These are phyloP conservation scores for Hyphopichia homilentoma DNA, from an alignment of 805 yeast genomes.

Conservation along the genomic window DNA sequence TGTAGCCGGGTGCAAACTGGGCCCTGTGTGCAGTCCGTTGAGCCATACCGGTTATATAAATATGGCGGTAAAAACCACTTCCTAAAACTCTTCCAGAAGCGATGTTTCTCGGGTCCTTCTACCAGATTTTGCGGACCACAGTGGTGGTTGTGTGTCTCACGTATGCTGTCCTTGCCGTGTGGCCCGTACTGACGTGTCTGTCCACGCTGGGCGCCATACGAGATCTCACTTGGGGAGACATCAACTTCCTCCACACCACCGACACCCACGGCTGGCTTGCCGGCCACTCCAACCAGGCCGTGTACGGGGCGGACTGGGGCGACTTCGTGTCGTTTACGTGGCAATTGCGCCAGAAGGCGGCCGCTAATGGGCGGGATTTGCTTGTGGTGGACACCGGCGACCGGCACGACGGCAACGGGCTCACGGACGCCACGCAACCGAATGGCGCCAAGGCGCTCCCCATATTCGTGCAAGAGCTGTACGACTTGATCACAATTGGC, in stretches of 20 bases:
- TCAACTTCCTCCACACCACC: conserved; percentile 90
- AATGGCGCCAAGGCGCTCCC: conserved; percentile 63
- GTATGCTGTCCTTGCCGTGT: too few species aligned
- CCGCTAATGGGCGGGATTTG: conserved; percentile 52
- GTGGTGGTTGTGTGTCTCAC: too few species aligned
- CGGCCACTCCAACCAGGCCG: conserved; percentile 78
- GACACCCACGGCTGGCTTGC: conserved; percentile 98
- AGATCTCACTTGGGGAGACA: conserved; percentile 60
- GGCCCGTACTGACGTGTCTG: too few species aligned
- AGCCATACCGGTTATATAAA: too few species aligned
- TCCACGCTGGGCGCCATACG: too few species aligned
- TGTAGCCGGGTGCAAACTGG: too few species aligned
- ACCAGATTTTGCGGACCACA: too few species aligned
- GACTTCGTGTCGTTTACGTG: conserved; percentile 70
- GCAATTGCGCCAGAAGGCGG: conserved; percentile 46
- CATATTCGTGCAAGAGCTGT: conserved; percentile 61
- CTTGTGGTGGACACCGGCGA: conserved; percentile 86
- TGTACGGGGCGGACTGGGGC: conserved; percentile 88
- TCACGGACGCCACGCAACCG: conserved; percentile 72
- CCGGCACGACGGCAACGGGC: conserved; percentile 91
- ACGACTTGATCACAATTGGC: conserved; percentile 81
- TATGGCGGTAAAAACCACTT: too few species aligned
- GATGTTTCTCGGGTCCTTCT: too few species aligned
- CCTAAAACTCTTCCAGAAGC: too few species aligned
- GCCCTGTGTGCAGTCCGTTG: too few species aligned